A percentile compares a stretch with the other conserved stretches of the same genome.
Evolutionary conservation across 305 asterid species (phyloP).

Genomic region (Solanum hybrid): DNA sequence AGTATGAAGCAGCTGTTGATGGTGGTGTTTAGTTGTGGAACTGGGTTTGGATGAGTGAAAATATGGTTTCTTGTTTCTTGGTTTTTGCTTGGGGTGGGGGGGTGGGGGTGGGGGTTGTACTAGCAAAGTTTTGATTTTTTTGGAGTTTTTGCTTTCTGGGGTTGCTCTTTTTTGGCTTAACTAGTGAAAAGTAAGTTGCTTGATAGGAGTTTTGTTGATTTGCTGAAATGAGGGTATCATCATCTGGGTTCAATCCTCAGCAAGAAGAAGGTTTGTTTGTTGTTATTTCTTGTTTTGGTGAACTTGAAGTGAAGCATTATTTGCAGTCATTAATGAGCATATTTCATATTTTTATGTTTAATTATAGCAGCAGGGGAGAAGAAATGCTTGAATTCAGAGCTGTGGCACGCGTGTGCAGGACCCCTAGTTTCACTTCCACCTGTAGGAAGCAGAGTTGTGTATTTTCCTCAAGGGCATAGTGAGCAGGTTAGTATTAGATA

Average conservation of each 20-base stretch:
- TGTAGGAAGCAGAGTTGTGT: conserved; percentile 78
- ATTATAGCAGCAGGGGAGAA: conserved; percentile 48
- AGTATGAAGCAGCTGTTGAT: conserved; percentile 14
- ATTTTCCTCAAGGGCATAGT: conserved; percentile 94
- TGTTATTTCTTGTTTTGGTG: background rate
- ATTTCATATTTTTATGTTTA: background rate
- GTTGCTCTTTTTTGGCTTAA: background rate
- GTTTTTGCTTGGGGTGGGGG: conserved; percentile 31
- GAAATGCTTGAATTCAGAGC: conserved; percentile 96
- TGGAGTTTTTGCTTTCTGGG: conserved; percentile 9
- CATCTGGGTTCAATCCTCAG: conserved; percentile 56
- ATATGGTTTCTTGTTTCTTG: conserved; percentile 18
- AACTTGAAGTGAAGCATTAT: conserved; percentile 13
- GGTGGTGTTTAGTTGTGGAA: conserved; percentile 29
- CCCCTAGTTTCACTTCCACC: conserved; percentile 88
- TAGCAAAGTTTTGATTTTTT: conserved; percentile 2
- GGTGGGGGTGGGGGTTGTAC: conserved; percentile 3
- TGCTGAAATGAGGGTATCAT: conserved; percentile 62
- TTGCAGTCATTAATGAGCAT: conserved; percentile 1
- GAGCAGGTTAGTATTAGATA: conserved; percentile 55
- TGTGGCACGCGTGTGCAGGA: conserved; percentile 98
- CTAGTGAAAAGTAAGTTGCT: conserved; percentile 3
- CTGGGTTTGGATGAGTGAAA: conserved; percentile 50
- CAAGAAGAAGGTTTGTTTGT: conserved; percentile 56
- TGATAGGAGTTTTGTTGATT: conserved; percentile 16